phyloP scores from a whole-genome alignment of 345 rosid species.

The Rhizophora mangle region DNA sequence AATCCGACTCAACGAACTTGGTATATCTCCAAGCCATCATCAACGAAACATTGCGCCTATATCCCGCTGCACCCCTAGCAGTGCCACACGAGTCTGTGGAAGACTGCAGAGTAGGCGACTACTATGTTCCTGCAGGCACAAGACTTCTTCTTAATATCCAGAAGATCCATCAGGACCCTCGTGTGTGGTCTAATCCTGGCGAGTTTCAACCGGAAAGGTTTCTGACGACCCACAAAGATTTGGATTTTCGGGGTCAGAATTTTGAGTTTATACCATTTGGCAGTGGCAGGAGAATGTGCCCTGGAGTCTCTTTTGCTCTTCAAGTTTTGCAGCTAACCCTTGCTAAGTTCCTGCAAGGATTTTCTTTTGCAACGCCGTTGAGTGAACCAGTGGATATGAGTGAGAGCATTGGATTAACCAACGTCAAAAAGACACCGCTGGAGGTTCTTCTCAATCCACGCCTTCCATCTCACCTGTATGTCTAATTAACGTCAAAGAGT shows the following conservation, averaged over 20 bases:
- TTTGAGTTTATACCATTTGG: constrained; percentile 17
- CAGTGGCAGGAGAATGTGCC: constrained; percentile 20
- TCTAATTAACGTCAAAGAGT: background rate
- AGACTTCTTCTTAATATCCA: background rate
- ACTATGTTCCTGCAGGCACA: constrained; percentile 7
- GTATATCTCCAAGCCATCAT: constrained; percentile 8
- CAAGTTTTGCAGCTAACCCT: constrained; percentile 5
- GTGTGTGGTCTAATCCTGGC: constrained; percentile 1
- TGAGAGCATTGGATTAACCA: constrained; percentile 14
- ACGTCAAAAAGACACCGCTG: constrained; percentile 5
- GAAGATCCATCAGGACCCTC: constrained; percentile 16
- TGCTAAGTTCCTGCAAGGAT: constrained; percentile 10
- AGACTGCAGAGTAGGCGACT: background rate
- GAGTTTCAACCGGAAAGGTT: constrained; percentile 18
- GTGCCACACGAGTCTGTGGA: constrained; percentile 1
- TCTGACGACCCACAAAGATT: constrained; percentile 5
- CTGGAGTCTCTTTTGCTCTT: constrained; percentile 7
- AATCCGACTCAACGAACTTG: constrained; percentile 7
- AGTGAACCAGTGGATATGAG: constrained; percentile 11
- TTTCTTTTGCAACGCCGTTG: background rate
- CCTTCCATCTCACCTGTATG: background rate
- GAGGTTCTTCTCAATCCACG: constrained; percentile 8
- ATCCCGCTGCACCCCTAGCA: background rate
- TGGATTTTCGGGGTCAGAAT: constrained; percentile 8
- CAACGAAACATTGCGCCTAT: constrained; percentile 14